Percentiles rank a stretch among this genome's conserved stretches.
Evolutionary conservation across 1,284 basidiomycete species (phyloP).

Genomic region (Neolentinus lepideus): DNA sequence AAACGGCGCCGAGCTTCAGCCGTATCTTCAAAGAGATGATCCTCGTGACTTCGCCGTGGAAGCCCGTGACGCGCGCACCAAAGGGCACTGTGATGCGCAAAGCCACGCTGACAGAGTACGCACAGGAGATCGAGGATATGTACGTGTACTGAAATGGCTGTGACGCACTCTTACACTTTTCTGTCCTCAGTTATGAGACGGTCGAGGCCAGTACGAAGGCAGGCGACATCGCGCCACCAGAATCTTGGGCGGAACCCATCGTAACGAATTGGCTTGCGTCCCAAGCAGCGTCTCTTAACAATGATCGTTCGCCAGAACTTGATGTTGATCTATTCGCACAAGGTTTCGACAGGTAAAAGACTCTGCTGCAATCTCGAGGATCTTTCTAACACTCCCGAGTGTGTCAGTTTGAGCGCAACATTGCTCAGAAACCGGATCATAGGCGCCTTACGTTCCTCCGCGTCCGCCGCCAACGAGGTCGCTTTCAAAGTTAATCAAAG

Average conservation of each 20-base stretch:
- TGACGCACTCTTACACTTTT: slow-evolving; percentile 19
- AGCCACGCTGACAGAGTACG: slow-evolving; percentile 6
- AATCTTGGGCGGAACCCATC: slow-evolving; percentile 15
- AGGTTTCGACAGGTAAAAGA: slow-evolving; percentile 27
- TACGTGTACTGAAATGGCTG: slow-evolving; percentile 16
- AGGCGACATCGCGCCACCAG: background rate
- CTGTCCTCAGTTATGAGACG: slow-evolving; percentile 19
- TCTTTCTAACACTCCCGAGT: background rate
- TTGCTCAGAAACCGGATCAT: slow-evolving; percentile 25
- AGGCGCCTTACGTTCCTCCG: slow-evolving; percentile 15
- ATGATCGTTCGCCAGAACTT: slow-evolving; percentile 9
- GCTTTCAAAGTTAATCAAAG: background rate
- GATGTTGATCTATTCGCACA: slow-evolving; percentile 23
- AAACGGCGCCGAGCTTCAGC: slow-evolving; percentile 12
- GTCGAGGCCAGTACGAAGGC: slow-evolving; percentile 18
- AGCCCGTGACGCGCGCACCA: slow-evolving; percentile 6
- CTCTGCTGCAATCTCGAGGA: background rate
- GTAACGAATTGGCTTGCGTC: slow-evolving; percentile 22
- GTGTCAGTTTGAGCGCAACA: slow-evolving; percentile 23
- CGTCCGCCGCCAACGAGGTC: background rate
- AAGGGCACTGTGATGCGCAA: slow-evolving; percentile 9
- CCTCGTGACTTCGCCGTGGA: slow-evolving; percentile 3
- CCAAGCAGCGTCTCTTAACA: slow-evolving; percentile 18
- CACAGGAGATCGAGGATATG: slow-evolving; percentile 8
- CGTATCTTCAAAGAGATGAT: slow-evolving; percentile 14